Conservation (phyloP, 768 basidiomycete species). For the Kwoniella botswanensis region DNA sequence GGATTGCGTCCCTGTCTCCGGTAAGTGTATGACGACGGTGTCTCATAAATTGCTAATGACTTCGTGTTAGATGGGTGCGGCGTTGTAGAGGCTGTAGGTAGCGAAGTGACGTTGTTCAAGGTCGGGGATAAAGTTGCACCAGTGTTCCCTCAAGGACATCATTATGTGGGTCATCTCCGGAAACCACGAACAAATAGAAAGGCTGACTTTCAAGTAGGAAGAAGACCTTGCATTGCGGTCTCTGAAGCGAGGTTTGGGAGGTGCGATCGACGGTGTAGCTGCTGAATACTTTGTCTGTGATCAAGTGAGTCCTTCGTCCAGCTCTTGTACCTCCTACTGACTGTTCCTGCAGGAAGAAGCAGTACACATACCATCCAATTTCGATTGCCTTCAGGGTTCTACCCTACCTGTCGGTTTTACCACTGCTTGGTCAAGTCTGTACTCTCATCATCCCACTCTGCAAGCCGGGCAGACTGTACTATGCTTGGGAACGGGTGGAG, state of each 20-base stretch:
- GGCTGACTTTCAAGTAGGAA: slow-evolving; percentile 30
- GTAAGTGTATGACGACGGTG: slow-evolving; percentile 19
- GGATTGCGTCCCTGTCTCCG: slow-evolving; percentile 45
- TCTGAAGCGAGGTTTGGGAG: slow-evolving; percentile 45
- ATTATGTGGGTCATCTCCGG: slow-evolving; percentile 32
- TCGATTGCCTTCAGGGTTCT: slow-evolving; percentile 70
- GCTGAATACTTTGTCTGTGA: slow-evolving; percentile 51
- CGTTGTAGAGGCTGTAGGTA: slow-evolving; percentile 44
- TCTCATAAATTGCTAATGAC: not conserved
- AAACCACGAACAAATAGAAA: not conserved
- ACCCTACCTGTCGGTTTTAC: slow-evolving; percentile 70
- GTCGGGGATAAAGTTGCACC: slow-evolving; percentile 48
- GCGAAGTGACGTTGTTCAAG: slow-evolving; percentile 45
- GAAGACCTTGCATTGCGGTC: slow-evolving; percentile 44
- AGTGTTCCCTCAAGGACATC: slow-evolving; percentile 46
- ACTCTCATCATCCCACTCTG: slow-evolving; percentile 56
- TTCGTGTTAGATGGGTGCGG: slow-evolving; percentile 40
- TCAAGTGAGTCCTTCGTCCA: slow-evolving; percentile 9
- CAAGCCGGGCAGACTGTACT: slow-evolving; percentile 67
- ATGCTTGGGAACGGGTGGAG: slow-evolving; percentile 52
- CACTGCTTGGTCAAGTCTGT: slow-evolving; percentile 69
- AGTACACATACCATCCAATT: slow-evolving; percentile 66
- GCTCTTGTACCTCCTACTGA: not conserved
- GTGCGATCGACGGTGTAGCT: slow-evolving; percentile 50
- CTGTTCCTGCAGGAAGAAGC: slow-evolving; percentile 53